Evolutionary conservation across 306 rosid species (phyloP), one percentile per base, ranked within the genome.

Genomic region (Dalbergia cochinchinensis): DNA sequence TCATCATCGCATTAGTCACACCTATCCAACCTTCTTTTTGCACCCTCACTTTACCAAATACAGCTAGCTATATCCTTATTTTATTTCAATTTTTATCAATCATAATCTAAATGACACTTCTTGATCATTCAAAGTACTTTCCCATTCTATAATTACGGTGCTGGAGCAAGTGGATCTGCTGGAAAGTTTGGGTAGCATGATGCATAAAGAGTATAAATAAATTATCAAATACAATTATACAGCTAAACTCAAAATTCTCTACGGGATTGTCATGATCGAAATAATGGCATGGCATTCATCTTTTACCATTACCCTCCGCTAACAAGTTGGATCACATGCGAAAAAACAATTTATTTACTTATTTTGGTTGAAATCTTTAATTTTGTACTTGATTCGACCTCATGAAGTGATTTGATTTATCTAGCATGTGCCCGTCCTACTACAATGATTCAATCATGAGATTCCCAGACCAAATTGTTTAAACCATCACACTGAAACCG

Each of bases 241-340:
- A 6, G 41, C 41, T 37, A 37, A 37, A 37, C 41, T 37, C 41
- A 6, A 13, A 15, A 59, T 18, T 35, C 5, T 62, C 41, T 69
- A 42, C 8, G 33, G 39, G 69, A 64, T 63, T 50, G 74, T 65
- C 74, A 82, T 82, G 45, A 76, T 82, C 71, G 19, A 54, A 19
- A 64, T 71, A 19, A 64, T 71, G 72, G 72, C n/a, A 64, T 80
- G 74, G 12, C 41, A 33, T 44, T 18, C 16, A 6, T 39, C 54
- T 44, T 62, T 83, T 48, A 78, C 78, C 35, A 71, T 58, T 69
- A 57, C 22, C 5, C 51, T 47, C n/a, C 64, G 54, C 66, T 69
- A 70, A 31, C 59, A 82, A 69, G n/a, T 61, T 70, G 71, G 19
- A 78, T 57, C 69, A 59, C 68, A n/a, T 26, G 39, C 48, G 42